Conservation (phyloP, 1,139 yeast genomes). For the Barnettozyma hawaiiensis region DNA sequence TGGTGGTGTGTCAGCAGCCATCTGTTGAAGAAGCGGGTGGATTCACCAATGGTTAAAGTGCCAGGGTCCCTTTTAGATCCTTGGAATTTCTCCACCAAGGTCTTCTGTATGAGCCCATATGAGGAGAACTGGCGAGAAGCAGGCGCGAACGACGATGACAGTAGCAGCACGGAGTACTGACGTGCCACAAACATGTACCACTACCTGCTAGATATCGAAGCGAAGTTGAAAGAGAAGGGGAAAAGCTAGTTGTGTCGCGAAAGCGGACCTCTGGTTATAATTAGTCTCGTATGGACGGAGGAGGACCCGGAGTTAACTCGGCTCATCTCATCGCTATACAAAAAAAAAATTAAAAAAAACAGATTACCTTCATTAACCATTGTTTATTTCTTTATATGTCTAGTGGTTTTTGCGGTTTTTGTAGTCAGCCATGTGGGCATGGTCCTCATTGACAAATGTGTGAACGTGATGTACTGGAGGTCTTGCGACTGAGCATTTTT, state of each 20-base stretch:
- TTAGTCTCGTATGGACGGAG: too few relatives aligned
- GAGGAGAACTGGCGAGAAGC: slow-evolving; percentile 4
- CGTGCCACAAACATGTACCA: too few relatives aligned
- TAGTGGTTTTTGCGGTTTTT: slow-evolving; percentile 1
- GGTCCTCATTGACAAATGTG: slow-evolving; percentile 5
- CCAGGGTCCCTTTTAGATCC: slow-evolving; percentile 6
- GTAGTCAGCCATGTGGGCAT: slow-evolving; percentile 7
- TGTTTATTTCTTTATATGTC: background rate
- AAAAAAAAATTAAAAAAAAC: too few relatives aligned
- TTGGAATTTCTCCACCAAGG: slow-evolving; percentile 10
- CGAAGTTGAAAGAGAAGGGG: too few relatives aligned
- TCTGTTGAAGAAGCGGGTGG: slow-evolving; percentile 6
- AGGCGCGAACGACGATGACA: too few relatives aligned
- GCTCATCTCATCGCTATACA: too few relatives aligned
- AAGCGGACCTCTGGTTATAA: too few relatives aligned
- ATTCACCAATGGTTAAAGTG: slow-evolving; percentile 5
- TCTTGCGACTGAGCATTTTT: slow-evolving; percentile 11
- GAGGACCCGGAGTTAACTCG: too few relatives aligned
- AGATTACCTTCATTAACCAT: background rate
- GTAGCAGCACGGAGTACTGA: too few relatives aligned
- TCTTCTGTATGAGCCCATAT: slow-evolving; percentile 10
- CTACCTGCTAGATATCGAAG: too few relatives aligned
- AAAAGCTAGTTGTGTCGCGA: too few relatives aligned
- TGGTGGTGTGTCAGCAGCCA: slow-evolving; percentile 10
- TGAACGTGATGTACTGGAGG: slow-evolving; percentile 2